These are phyloP conservation scores for Kondoa subrosea DNA, from an alignment of 768 basidiomycete genomes.

Conservation along the genomic window DNA sequence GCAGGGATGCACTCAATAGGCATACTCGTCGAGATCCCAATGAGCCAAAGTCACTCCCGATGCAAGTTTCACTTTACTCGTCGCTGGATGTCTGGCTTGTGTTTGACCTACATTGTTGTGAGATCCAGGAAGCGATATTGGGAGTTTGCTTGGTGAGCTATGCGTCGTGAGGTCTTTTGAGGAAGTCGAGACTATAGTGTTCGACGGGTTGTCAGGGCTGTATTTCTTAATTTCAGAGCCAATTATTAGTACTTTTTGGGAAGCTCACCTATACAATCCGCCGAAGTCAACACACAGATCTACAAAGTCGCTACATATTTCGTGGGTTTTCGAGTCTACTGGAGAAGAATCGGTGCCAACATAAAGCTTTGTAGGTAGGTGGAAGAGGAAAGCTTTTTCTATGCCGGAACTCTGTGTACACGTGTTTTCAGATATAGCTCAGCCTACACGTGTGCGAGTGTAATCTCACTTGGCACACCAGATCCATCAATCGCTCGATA, in stretches of 20 bases:
- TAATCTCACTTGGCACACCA: slow-evolving; percentile 32
- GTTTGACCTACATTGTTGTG: background rate
- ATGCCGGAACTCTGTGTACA: slow-evolving; percentile 62
- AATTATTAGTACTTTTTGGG: no score
- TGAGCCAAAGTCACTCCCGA: slow-evolving; percentile 65
- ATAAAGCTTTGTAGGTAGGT: slow-evolving; percentile 64
- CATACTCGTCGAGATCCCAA: slow-evolving; percentile 56
- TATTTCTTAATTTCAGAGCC: slow-evolving; percentile 2
- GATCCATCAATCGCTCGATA: slow-evolving; percentile 68
- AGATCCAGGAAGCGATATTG: background rate
- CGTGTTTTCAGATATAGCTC: background rate
- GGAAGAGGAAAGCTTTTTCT: slow-evolving; percentile 85
- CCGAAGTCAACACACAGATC: slow-evolving; percentile 42
- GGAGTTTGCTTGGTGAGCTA: no score
- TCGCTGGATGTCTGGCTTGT: background rate
- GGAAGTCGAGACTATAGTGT: no score
- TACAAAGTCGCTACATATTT: slow-evolving; percentile 77
- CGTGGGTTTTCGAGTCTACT: slow-evolving; percentile 72
- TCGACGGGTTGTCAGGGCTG: background rate
- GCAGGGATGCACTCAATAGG: slow-evolving; percentile 28
- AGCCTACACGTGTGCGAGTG: background rate
- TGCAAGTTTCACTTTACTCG: slow-evolving; percentile 24
- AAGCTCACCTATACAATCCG: background rate
- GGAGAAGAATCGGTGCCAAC: slow-evolving; percentile 88
- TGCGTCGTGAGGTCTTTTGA: no score